Conservation (phyloP, 2,329 filamentous ascomycete species). For the Didymella sp. region DNA sequence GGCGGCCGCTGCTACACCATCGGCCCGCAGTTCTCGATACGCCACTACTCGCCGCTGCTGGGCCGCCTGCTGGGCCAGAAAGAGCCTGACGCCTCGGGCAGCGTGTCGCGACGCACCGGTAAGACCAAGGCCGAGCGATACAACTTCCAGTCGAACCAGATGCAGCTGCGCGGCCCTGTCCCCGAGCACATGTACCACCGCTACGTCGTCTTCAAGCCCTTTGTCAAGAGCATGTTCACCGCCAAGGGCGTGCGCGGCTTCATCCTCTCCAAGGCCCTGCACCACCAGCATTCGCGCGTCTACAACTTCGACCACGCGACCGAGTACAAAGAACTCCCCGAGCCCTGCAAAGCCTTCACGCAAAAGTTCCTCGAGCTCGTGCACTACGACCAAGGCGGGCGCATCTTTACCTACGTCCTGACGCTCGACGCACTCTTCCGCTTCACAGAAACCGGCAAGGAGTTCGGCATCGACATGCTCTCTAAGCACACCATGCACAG, state of each 20-base stretch:
- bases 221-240: slow-evolving; percentile 88
- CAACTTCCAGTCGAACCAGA: slow-evolving; percentile 92
- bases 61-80: slow-evolving; percentile 76
- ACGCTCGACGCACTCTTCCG: slow-evolving; percentile 85
- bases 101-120: slow-evolving; percentile 50
- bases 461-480: slow-evolving; percentile 91
- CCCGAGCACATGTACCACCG: slow-evolving; percentile 84
- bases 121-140: slow-evolving; percentile 68
- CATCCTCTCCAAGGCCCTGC: slow-evolving; percentile 82
- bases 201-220: slow-evolving; percentile 90
- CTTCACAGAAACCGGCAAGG: slow-evolving; percentile 94
- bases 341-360: slow-evolving; percentile 73
- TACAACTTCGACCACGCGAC: slow-evolving; percentile 88
- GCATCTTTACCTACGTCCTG: slow-evolving; percentile 90
- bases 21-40: slow-evolving; percentile 77
- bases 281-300: slow-evolving; percentile 86
- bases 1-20: slow-evolving; percentile 77
- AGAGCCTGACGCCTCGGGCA: slow-evolving; percentile 55
- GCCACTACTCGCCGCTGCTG: slow-evolving; percentile 88
- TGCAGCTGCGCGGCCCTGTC: slow-evolving; percentile 85
- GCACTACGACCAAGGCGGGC: slow-evolving; percentile 83
- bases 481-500: slow-evolving; percentile 98
- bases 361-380: slow-evolving; percentile 84
- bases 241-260: slow-evolving; percentile 77
- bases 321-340: slow-evolving; percentile 70